Evolutionary conservation across 306 rosid species (phyloP).

Genomic region (Potentilla sterilis): DNA sequence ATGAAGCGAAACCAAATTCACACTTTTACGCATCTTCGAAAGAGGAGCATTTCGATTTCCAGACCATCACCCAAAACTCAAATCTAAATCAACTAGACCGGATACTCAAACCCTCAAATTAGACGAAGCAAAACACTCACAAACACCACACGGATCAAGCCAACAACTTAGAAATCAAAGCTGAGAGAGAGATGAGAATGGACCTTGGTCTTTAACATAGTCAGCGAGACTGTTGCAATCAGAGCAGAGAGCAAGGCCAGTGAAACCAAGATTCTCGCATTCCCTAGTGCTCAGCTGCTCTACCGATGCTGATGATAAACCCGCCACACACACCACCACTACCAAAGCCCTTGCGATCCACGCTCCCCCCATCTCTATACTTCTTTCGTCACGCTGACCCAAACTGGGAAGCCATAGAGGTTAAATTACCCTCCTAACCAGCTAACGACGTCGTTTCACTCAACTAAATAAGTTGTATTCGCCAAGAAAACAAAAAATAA

Average conservation of each 20-base stretch:
- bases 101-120: background rate
- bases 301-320: conserved; percentile 16
- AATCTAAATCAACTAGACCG: background rate
- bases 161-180: background rate
- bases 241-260: conserved; percentile 88
- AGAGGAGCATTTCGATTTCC: background rate
- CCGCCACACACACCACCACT: conserved; percentile 15
- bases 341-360: conserved; percentile 21
- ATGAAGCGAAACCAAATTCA: background rate
- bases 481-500: no score
- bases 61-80: background rate
- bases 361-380: conserved; percentile 27
- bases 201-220: conserved; percentile 92
- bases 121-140: background rate
- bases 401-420: no score
- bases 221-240: conserved; percentile 81
- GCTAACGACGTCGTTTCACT: background rate
- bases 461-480: fast-evolving
- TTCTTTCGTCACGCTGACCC: background rate
- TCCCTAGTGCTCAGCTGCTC: conserved; percentile 72
- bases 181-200: background rate
- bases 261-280: conserved; percentile 88
- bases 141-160: background rate
- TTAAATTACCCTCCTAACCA: no score
- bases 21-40: background rate